Percentiles rank a stretch among this genome's conserved stretches.
Conservation (phyloP, 768 basidiomycete genomes). For the Suillus paluster region DNA sequence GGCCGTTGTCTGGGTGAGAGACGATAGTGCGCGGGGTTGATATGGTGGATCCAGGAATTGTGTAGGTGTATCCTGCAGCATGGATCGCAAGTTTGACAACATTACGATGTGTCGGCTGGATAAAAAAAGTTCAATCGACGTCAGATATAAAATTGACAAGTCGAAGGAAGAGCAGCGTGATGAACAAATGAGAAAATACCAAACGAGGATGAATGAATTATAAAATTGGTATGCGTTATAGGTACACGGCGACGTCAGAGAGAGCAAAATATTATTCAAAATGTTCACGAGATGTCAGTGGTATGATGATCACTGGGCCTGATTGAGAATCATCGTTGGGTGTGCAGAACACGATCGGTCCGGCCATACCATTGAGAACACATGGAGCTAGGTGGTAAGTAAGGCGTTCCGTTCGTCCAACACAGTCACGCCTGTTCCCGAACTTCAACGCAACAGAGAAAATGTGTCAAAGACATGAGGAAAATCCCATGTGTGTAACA, state of each 20-base stretch:
- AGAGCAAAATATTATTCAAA: neutral
- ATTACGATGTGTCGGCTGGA: constrained; percentile 67
- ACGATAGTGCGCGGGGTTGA: constrained; percentile 80
- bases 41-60: constrained; percentile 34
- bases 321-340: neutral
- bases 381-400: neutral
- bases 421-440: too few species aligned
- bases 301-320: neutral
- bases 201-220: neutral
- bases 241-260: neutral
- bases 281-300: neutral
- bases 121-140: neutral
- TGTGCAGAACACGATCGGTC: neutral
- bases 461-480: neutral
- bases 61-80: constrained; percentile 68
- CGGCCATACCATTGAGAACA: neutral
- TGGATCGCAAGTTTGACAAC: constrained; percentile 84
- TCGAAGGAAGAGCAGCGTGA: neutral
- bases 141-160: neutral
- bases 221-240: neutral
- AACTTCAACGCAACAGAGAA: neutral
- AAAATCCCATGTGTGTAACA: neutral
- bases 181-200: neutral
- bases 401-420: too few species aligned
- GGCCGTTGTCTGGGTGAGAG: constrained; percentile 61